Evolutionary conservation across 2,329 filamentous ascomycete genomes (phyloP).

Genomic region (Fusarium sp.): DNA sequence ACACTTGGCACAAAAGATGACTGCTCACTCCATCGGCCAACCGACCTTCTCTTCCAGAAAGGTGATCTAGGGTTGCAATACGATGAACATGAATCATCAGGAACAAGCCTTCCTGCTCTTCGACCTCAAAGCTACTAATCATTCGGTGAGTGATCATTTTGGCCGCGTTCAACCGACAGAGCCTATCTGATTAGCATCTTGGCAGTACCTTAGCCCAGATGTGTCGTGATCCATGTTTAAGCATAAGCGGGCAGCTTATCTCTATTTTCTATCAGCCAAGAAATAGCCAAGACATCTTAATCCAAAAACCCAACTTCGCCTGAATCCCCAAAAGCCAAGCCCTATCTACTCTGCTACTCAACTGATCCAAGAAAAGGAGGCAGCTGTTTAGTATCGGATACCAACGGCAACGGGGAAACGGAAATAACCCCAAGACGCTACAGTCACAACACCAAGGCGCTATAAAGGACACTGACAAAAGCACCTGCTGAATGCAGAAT

Average conservation of each 20-base stretch:
- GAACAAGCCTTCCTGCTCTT: fast-evolving
- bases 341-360: too few relatives aligned
- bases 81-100: not conserved
- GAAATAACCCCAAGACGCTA: not conserved
- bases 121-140: not conserved
- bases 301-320: not conserved
- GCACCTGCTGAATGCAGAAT: not conserved
- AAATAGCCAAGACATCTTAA: not conserved
- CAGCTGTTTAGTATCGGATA: not conserved
- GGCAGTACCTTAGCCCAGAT: not conserved
- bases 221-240: not conserved
- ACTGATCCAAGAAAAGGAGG: not conserved
- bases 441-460: not conserved
- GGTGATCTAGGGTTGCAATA: not conserved
- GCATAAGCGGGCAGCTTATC: not conserved
- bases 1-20: not conserved
- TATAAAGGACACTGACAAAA: not conserved
- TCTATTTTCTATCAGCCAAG: not conserved
- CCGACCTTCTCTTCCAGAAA: not conserved
- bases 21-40: not conserved
- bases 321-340: not conserved
- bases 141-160: fast-evolving
- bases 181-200: not conserved
- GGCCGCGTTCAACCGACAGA: not conserved
- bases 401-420: not conserved